Evolutionary conservation across 176 grass and related monocot species (phyloP), one percentile per base, ranked within the genome.

Genomic region (Lolium rigidum): DNA sequence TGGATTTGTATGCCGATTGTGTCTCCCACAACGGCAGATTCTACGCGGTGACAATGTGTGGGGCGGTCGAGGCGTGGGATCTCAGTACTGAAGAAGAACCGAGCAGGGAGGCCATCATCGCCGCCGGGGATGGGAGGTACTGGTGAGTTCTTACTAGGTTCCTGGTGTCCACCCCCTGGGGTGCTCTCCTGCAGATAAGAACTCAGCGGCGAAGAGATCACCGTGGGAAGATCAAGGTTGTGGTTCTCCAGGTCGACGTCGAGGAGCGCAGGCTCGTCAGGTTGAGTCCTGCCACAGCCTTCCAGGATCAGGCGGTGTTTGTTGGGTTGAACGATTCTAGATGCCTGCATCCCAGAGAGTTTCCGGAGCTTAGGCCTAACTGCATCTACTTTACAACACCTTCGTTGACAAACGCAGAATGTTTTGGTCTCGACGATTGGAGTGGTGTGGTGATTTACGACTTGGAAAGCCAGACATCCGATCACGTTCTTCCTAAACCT

Each of bases 131-230:
- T 7, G 7, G n/a, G 9, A 43, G 17, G 17, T 39, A n/a, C 18
- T 1, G 2, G 10, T 9, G 26, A 2, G 37, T 35, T 1, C 24
- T 84, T n/a, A 37, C 46, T 58, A 75, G 82, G 44, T 62, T 76
- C 58, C 57, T 76, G 25, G 9, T 84, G 24, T 76, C 82, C 0
- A 22, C 31, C 31, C 82, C 82, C 18, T 84, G 57, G 82, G 82
- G 70, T 17, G 24, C 9, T 3, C 70, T 84, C 4, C 25, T 84
- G 70, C 11, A 76, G 44, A 61, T 84, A 35, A 44, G 17, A 9
- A 48, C 31, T 0, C 18, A 21, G 3, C 67, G 26, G 25, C 6
- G 22, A 16, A 1, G 2, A 12, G n/a, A 49, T 35, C 1, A 2
- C 9, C 44, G 1, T 0, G 4, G 0, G 35, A 15, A 4, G 10